A percentile compares a stretch with the other conserved stretches of the same genome.
These are phyloP conservation scores for Penicillium thymicola DNA, from an alignment of 2,329 filamentous ascomycete genomes.

Conservation along the genomic window DNA sequence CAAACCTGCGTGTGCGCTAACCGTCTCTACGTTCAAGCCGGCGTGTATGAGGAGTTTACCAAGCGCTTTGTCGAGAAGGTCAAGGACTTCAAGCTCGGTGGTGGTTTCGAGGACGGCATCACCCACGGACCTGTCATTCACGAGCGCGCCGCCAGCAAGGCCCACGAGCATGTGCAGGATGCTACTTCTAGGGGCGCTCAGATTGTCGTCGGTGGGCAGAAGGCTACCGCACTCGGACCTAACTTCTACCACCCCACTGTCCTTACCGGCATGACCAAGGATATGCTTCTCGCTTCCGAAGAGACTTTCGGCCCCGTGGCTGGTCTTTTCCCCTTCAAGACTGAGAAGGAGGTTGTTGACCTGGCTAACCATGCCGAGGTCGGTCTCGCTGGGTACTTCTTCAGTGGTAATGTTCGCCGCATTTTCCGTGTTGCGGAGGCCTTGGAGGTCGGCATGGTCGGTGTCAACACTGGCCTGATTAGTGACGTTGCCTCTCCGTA, in stretches of 20 bases:
- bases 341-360: conserved; percentile 81
- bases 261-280: conserved; percentile 76
- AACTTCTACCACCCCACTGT: conserved; percentile 93
- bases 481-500: conserved; percentile 52
- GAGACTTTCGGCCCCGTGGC: conserved; percentile 97
- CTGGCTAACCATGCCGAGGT: conserved; percentile 81
- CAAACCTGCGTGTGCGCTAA: conserved; percentile 90
- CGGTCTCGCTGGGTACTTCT: conserved; percentile 93
- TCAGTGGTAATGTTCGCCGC: conserved; percentile 60
- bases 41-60: conserved; percentile 54
- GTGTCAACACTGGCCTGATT: conserved; percentile 69
- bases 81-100: conserved; percentile 47
- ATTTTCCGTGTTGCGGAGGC: conserved; percentile 61
- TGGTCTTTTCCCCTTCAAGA: conserved; percentile 82
- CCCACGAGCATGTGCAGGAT: conserved; percentile 74
- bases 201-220: conserved; percentile 71
- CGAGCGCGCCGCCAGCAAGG: conserved; percentile 74
- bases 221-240: conserved; percentile 67
- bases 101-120: conserved; percentile 45
- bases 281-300: conserved; percentile 81
- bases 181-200: conserved; percentile 73
- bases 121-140: conserved; percentile 62
- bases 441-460: conserved; percentile 51
- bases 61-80: conserved; percentile 55
- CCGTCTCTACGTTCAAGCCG: conserved; percentile 52